Base-by-base conservation (phyloP, 1,139 yeast species). In the Suhomyces wounanorum region DNA sequence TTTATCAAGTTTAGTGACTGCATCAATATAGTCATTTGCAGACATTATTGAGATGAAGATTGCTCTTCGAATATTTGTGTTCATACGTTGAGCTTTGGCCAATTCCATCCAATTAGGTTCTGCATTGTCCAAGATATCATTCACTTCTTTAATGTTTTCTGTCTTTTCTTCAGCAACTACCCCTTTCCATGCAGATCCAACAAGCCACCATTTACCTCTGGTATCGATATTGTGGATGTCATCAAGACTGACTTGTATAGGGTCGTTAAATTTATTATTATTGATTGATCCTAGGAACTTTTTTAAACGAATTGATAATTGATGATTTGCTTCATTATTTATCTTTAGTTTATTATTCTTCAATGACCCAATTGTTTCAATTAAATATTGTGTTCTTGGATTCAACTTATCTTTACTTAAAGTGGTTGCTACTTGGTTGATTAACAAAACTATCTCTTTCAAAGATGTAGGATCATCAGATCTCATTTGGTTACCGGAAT, bases 201-300 rank as follows among this genome's bases (percentile, higher is more conserved):
- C 92, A 41, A 94, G 76, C 99, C 99, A 95, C 99, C 99, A 95
- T 67, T 92, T 94, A 50, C 99, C 99, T 56, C 84, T 81, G 0
- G 85, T 81, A 11, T 85, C 89, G 28, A 89, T 79, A 55, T 82
- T 83, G 46, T 82, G 83, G 52, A 95, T 91, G 70, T 95, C 99
- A 45, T 83, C 85, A 33, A 95, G 73, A 2, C 90, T 75, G 0
- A 94, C 98, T 59, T 89, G 91, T 31, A 95, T 76, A 1, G 99
- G 89, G 49, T 94, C 99, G 38, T 75, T 72, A 42, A 73, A 68
- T 45, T 77, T 74, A 36, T 75, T 72, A 26, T 78, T 66, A 35
- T 73, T 70, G 25, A 80, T 67, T 0, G 80, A 61, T 13, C 87
- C 86, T 36, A 92, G 66, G 49, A 79, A 80, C 64, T 90, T 92